A percentile compares a stretch with the other conserved stretches of the same genome.
Conservation (phyloP, 768 basidiomycete species). For the Mycena olivaceomarginata region DNA sequence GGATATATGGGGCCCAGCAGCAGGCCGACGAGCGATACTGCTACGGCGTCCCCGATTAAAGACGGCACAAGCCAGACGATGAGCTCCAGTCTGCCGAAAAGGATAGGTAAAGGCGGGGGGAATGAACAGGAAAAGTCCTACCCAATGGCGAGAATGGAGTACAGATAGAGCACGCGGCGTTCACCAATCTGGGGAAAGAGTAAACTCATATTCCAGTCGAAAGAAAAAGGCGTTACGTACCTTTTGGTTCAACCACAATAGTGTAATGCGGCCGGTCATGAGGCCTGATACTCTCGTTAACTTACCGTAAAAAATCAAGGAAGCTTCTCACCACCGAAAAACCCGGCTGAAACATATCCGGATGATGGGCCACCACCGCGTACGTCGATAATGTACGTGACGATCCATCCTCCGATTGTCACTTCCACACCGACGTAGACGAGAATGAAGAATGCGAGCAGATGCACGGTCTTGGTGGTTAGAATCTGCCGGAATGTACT, state of each 20-base stretch:
- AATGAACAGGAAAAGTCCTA: constrained; percentile 47
- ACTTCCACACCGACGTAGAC: constrained; percentile 85
- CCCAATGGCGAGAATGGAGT: constrained; percentile 71
- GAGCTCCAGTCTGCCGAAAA: constrained; percentile 71
- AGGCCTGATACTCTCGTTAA: constrained; percentile 63
- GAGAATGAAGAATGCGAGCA: constrained; percentile 78
- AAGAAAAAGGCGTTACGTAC: constrained; percentile 47
- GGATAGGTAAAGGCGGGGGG: background rate
- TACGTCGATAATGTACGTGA: constrained; percentile 71
- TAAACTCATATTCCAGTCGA: background rate
- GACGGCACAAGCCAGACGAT: constrained; percentile 83
- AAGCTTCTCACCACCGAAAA: constrained; percentile 67
- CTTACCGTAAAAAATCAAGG: background rate
- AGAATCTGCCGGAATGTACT: constrained; percentile 73
- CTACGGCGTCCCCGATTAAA: constrained; percentile 77
- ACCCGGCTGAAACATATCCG: constrained; percentile 76
- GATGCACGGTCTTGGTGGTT: constrained; percentile 71
- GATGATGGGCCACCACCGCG: constrained; percentile 67
- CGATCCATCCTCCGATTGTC: constrained; percentile 80
- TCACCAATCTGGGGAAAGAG: constrained; percentile 67
- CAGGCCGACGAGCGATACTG: constrained; percentile 79
- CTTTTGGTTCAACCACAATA: constrained; percentile 75
- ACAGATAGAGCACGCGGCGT: constrained; percentile 70
- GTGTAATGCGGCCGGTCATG: constrained; percentile 70
- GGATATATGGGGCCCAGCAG: constrained; percentile 88